Base-by-base conservation (phyloP, 2,329 filamentous ascomycete genomes). In the Cryphonectria japonica region DNA sequence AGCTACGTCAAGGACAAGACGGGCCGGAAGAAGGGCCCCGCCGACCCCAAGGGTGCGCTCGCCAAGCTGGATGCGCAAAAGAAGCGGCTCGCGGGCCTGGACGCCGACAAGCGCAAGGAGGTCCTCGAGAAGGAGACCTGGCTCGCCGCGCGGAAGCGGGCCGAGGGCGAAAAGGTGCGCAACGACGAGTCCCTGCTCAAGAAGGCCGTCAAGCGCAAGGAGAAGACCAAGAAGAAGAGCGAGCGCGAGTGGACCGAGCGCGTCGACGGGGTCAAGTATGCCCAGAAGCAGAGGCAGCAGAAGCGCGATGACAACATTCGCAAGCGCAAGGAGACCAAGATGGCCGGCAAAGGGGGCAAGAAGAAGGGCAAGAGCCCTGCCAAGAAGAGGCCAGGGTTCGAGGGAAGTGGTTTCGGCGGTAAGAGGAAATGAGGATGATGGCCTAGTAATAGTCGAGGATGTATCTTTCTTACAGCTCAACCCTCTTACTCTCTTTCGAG, bases 141-240 rank as follows among this genome's bases (percentile, higher is more conserved):
- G 96, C 85, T 98, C 71, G 95, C 93, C 64, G 96, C 96, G 2
- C 92, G 95, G 81, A 93, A 94, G 81, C 90, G 92, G 34, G 94
- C 92, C 1, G 93, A 97, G 79, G 96, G 96, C 65, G 95, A 97
- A 78, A 93, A 93, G 79, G 91, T 98, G 46, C 90, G 90, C 72
- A 94, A 98, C 78, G 94, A 97, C 79, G 93, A 94, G 74, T 89
- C 88, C 62, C 83, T 97, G 70, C 86, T 99, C 39, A 98, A 97
- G 86, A 98, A 97, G 86, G 93, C 95, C 0, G 85, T 98, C 75
- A 98, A 98, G 87, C 91, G 95, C 75, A 97, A 97, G 84, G 94
- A 98, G 77, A 89, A 91, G 75, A 85, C 88, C 67, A 98, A 98
- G 89, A 92, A 91, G 82, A 97, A 96, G 89, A 97, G 93, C 79